These are phyloP conservation scores for Hypomyces rosellus DNA, from an alignment of 2,329 filamentous ascomycete species.

Conservation along the genomic window DNA sequence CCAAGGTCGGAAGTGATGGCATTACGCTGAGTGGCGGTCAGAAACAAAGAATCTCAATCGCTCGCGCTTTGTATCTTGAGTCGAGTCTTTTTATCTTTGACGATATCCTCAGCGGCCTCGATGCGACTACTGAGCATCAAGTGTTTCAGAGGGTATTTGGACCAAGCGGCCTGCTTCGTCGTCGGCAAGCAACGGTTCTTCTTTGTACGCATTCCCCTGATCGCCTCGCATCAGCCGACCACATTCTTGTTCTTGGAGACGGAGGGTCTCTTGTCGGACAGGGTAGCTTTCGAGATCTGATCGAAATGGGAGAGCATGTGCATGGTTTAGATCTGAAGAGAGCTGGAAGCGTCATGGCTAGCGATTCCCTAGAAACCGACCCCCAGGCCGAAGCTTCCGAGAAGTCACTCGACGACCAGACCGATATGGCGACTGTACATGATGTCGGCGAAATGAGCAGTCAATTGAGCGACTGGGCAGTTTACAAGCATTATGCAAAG, in stretches of 20 bases:
- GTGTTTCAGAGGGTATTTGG: conserved; percentile 39
- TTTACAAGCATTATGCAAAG: conserved; percentile 31
- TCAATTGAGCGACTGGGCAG: conserved; percentile 10
- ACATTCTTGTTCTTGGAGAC: conserved; percentile 39
- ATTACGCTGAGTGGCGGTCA: conserved; percentile 39
- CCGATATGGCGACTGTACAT: too few relatives aligned
- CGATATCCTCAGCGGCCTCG: conserved; percentile 34
- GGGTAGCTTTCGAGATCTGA: conserved; percentile 21
- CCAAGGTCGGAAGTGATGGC: conserved; percentile 34
- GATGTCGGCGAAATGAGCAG: too few relatives aligned
- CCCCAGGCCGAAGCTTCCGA: too few relatives aligned
- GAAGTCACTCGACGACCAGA: too few relatives aligned
- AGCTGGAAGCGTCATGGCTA: background rate
- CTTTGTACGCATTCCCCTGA: conserved; percentile 31
- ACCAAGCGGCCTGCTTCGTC: conserved; percentile 33
- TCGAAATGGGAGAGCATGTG: conserved; percentile 31
- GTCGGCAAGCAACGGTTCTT: conserved; percentile 32
- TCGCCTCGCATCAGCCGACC: conserved; percentile 32
- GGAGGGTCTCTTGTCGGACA: conserved; percentile 39
- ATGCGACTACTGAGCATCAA: conserved; percentile 37
- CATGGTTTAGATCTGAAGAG: conserved; percentile 30
- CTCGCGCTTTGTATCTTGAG: conserved; percentile 88
- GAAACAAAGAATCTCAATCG: conserved; percentile 77
- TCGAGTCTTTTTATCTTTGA: conserved; percentile 68
- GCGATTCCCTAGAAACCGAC: too few relatives aligned